Base-by-base conservation (phyloP, 2,329 filamentous ascomycete species). In the Colletotrichum chrysophilum region DNA sequence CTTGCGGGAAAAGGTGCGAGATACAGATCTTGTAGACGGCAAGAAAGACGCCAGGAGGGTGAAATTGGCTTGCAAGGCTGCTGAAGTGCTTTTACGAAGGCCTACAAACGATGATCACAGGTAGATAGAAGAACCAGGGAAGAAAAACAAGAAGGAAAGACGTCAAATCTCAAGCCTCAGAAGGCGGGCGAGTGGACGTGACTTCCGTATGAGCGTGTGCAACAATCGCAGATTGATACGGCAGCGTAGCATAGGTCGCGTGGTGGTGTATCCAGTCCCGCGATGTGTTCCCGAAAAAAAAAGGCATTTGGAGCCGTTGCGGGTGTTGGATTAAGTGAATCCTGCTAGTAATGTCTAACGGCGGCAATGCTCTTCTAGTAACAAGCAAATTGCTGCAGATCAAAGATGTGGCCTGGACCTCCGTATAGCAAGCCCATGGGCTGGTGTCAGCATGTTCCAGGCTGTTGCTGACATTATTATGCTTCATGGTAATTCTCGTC, bases 1-100 rank as follows among this genome's bases (percentile, higher is more conserved):
- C 81, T 81, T 98, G 68, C 91, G 92, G 80, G 96, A 94, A 82
- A 90, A 94, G 60, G 89, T 98, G 18, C 88, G 90, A 6, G 94
- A 93, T 82, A 94, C 93, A 1, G 85, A 91, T 79, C 84, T 92
- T 77, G 82, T 89, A 58, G 84, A 86, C 16, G 85, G 86, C 7
- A 89, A 88, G 79, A 85, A 85, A 77, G 86, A 91, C 70, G 85
- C 84, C 70, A 87, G 85, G 77, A 86, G 83, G 75, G 80, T 93
- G 10, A 86, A 83, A 79, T 87, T 86, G 80, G 86, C 83, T 4
- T 90, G 88, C 79, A 86, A 85, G 76, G 81, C 84, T 75, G 88
- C 86, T 3, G 82, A 85, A 70, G 80, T 81, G 67, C 79, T 84
- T 2, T 79, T 89, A 36, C 79, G 82, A 28, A 78, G 79, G 73